Conservation (phyloP, 306 rosid species). For the Cucumis sativus region Cucumber_9930_V3 NC_026657.2:7057501-7058000, state of each 20-base stretch:
- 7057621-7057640: too few species aligned
- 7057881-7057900: not conserved
- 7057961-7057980: slow-evolving; percentile 18
- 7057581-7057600: too few species aligned
- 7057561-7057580: too few species aligned
- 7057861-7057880: not conserved
- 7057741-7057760: not conserved
- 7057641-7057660: too few species aligned
- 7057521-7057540: too few species aligned
- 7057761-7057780: not conserved
- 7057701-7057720: not conserved
- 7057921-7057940: not conserved
- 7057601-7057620: too few species aligned
- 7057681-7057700: too few species aligned
- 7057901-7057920: not conserved
- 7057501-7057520: too few species aligned
- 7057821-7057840: not conserved
- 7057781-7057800: not conserved
- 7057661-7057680: too few species aligned
- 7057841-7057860: slow-evolving; percentile 1
- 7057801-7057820: not conserved
- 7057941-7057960: not conserved
- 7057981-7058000: slow-evolving; percentile 23
- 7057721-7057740: not conserved
- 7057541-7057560: too few species aligned